These are phyloP conservation scores for Dimocarpus longan DNA, from an alignment of 345 rosid species.

Conservation along the genomic window DNA sequence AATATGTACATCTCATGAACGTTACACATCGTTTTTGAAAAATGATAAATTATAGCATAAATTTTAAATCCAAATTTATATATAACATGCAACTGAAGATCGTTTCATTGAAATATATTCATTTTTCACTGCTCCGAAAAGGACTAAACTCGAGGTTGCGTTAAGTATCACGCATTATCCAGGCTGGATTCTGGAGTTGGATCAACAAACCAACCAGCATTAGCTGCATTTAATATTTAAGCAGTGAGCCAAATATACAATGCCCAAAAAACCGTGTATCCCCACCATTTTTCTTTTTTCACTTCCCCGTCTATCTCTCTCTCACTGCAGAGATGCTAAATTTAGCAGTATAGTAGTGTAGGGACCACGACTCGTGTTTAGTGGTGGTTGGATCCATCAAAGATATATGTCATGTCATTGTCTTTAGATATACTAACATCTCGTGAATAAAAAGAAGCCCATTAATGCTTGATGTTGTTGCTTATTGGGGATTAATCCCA, in stretches of 20 bases:
- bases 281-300: conserved; percentile 18
- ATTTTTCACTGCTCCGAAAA: too few relatives aligned
- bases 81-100: too few relatives aligned
- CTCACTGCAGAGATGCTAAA: conserved; percentile 7
- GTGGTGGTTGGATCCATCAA: conserved; percentile 37
- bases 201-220: not conserved
- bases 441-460: conserved; percentile 22
- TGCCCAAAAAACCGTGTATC: conserved; percentile 21
- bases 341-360: not conserved
- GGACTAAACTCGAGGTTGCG: conserved; percentile 4
- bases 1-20: too few relatives aligned
- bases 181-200: conserved; percentile 12
- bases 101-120: too few relatives aligned
- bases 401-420: conserved; percentile 45
- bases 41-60: too few relatives aligned
- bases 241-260: conserved; percentile 14
- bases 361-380: conserved; percentile 43
- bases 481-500: conserved; percentile 44
- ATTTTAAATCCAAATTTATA: too few relatives aligned
- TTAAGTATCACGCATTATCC: conserved; percentile 2
- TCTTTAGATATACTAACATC: conserved; percentile 40
- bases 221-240: conserved; percentile 16
- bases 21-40: too few relatives aligned
- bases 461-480: not conserved
- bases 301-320: not conserved